Percentiles rank a stretch among this genome's conserved stretches.
Conservation (phyloP, 805 yeast species). For the Babjeviella inositovora region DNA sequence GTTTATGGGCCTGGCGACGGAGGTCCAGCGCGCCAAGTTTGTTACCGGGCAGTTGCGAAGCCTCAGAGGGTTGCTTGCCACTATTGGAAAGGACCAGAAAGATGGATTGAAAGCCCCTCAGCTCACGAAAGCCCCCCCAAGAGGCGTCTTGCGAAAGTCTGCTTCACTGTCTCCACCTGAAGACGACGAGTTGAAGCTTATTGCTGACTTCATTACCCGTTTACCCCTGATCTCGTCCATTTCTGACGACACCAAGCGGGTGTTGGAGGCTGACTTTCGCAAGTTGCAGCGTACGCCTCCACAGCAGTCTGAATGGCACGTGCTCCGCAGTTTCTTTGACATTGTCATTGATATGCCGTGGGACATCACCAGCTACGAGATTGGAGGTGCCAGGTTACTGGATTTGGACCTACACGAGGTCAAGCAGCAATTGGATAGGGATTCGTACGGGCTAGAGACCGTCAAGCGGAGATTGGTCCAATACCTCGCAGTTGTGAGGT, state of each 20-base stretch:
- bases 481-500: slow-evolving; percentile 62
- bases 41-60: too few relatives aligned
- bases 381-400: slow-evolving; percentile 16
- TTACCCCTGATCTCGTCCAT: slow-evolving; percentile 16
- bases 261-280: slow-evolving; percentile 31
- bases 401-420: slow-evolving; percentile 38
- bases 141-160: too few relatives aligned
- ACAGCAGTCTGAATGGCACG: slow-evolving; percentile 48
- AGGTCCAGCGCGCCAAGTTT: too few relatives aligned
- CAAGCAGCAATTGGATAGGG: slow-evolving; percentile 43
- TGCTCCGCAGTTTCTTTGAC: slow-evolving; percentile 46
- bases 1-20: too few relatives aligned
- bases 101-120: too few relatives aligned
- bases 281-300: slow-evolving; percentile 37
- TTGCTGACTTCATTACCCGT: slow-evolving; percentile 17
- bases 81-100: too few relatives aligned
- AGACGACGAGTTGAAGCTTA: slow-evolving; percentile 20
- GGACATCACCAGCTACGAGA: slow-evolving; percentile 14
- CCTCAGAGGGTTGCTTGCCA: too few relatives aligned
- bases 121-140: too few relatives aligned
- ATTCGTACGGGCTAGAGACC: slow-evolving; percentile 61
- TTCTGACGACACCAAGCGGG: slow-evolving; percentile 19
- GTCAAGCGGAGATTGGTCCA: slow-evolving; percentile 68
- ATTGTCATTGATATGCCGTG: slow-evolving; percentile 53
- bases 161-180: neutral